Percentiles rank a stretch among this genome's conserved stretches.
These are phyloP conservation scores for Bassia scoparia DNA, from an alignment of 148 eudicot species.

Conservation along the genomic window DNA sequence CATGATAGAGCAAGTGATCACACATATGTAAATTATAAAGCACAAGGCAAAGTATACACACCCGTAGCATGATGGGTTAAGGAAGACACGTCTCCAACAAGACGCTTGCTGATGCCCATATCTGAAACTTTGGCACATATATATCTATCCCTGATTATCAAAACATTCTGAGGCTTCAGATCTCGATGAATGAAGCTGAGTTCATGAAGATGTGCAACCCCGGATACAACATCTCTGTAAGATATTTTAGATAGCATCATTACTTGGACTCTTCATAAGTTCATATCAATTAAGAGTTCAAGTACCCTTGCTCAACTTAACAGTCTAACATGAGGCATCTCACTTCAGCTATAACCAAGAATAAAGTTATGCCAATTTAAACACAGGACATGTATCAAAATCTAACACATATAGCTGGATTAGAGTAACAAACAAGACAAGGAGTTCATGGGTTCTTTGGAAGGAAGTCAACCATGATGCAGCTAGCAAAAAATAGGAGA, in stretches of 20 bases:
- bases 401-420: background rate
- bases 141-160: constrained; percentile 61
- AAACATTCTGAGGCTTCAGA: constrained; percentile 87
- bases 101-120: constrained; percentile 98
- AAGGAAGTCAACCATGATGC: background rate
- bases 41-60: constrained; percentile 30
- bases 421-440: too few species aligned
- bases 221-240: constrained; percentile 78
- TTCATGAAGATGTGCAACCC: constrained; percentile 86
- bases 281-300: background rate
- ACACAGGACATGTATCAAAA: background rate
- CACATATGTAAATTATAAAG: too few species aligned
- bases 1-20: background rate
- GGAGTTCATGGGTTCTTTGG: background rate
- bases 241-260: constrained; percentile 2
- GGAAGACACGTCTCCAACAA: constrained; percentile 69
- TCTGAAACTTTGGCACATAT: constrained; percentile 82
- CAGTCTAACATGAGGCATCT: background rate
- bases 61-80: constrained; percentile 85
- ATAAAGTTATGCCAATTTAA: background rate
- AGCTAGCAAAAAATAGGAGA: background rate
- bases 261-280: background rate
- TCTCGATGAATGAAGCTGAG: constrained; percentile 88
- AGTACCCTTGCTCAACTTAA: background rate
- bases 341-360: background rate